These are phyloP conservation scores for Isatis tinctoria DNA, from an alignment of 345 rosid genomes.

Conservation along the genomic window DNA sequence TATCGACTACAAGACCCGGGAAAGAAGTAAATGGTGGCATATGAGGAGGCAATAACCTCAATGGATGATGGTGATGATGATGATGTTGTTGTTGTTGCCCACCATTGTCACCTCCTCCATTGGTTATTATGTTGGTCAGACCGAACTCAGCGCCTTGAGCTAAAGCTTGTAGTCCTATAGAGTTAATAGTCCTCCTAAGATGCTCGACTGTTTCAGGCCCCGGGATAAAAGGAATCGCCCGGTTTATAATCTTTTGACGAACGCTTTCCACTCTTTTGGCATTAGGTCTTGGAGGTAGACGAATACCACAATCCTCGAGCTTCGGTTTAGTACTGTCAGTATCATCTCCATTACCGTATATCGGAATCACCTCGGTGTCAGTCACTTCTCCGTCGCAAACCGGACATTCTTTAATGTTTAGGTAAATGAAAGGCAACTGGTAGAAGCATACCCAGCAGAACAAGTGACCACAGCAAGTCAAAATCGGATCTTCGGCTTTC, in stretches of 20 bases:
- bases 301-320: slow-evolving; percentile 34
- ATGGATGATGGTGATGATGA: not conserved
- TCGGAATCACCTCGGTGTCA: slow-evolving; percentile 47
- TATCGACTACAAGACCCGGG: slow-evolving; percentile 39
- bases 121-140: slow-evolving; percentile 16
- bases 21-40: slow-evolving; percentile 35
- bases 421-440: slow-evolving; percentile 40
- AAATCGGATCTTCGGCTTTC: slow-evolving; percentile 48
- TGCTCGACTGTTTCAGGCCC: slow-evolving; percentile 38
- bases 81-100: slow-evolving; percentile 9
- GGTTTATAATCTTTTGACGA: slow-evolving; percentile 44
- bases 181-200: slow-evolving; percentile 34
- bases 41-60: slow-evolving; percentile 33
- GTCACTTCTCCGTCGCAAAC: slow-evolving; percentile 50
- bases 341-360: slow-evolving; percentile 47
- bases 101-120: slow-evolving; percentile 9
- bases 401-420: slow-evolving; percentile 42
- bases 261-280: slow-evolving; percentile 51
- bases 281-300: slow-evolving; percentile 51
- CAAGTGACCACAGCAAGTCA: slow-evolving; percentile 71
- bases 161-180: slow-evolving; percentile 25
- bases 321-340: slow-evolving; percentile 10
- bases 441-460: slow-evolving; percentile 74
- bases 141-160: slow-evolving; percentile 31
- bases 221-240: slow-evolving; percentile 24